Percentiles rank a stretch among this genome's conserved stretches.
Conservation (phyloP, 2,329 filamentous ascomycete species). For the Magnaporthiopsis poae region DNA sequence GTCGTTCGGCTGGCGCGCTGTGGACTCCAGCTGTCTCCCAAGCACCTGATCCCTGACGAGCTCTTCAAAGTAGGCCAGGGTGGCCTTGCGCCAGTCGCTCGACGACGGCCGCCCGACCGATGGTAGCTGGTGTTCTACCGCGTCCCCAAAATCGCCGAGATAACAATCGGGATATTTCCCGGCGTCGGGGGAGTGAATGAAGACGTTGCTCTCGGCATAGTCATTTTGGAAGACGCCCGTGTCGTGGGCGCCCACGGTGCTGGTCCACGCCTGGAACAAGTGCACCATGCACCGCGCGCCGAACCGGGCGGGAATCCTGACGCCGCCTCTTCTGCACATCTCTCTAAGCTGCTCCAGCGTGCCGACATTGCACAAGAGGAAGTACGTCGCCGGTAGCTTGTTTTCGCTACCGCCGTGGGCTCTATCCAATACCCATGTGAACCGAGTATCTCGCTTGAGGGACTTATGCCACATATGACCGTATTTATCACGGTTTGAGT, state of each 20-base stretch:
- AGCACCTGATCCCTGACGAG: not conserved
- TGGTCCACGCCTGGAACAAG: not conserved
- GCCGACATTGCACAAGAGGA: not conserved
- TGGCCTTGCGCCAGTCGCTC: not conserved
- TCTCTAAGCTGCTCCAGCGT: not conserved
- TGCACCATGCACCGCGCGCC: not conserved
- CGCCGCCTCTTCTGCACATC: not conserved
- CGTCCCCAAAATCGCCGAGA: constrained; percentile 3
- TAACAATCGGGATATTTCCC: not conserved
- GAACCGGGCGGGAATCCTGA: not conserved
- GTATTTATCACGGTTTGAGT: not conserved
- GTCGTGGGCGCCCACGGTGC: not conserved
- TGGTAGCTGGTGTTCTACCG: not conserved
- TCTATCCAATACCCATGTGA: not conserved
- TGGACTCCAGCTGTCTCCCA: too few relatives aligned
- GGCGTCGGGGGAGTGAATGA: not conserved
- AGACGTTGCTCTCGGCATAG: not conserved
- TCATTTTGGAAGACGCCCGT: not conserved
- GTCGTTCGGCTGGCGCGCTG: too few relatives aligned
- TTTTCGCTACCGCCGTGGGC: too few relatives aligned
- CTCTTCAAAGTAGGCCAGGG: not conserved
- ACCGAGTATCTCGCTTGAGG: not conserved
- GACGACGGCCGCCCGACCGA: too few relatives aligned
- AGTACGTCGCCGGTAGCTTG: not conserved
- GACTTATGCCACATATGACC: not conserved